Base-by-base conservation (phyloP, 2,329 filamentous ascomycete species). In the Aspergillus hiratsukae region DNA sequence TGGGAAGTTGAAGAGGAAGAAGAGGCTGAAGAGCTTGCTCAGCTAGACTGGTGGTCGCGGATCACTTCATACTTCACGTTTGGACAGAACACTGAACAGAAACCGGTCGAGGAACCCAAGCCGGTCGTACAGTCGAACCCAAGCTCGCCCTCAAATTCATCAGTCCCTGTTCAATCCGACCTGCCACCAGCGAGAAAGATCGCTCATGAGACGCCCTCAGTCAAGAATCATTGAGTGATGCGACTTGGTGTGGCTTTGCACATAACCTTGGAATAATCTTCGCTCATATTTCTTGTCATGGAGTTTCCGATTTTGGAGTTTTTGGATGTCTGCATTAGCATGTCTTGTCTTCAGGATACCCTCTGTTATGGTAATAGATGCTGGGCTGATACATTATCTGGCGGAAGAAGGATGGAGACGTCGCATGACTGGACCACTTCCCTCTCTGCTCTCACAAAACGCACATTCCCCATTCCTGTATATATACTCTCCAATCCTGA, bases 1-100 rank as follows among this genome's bases (percentile, higher is more conserved):
- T 76, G 73, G 66, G 72, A 76, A 52, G 61, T 64, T 9, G 63
- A 67, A 48, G 63, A 69, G 28, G 65, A 71, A 9, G 64, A 72
- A 21, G 64, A 68, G 31, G 61, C 59, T 17, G 60, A 67, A 28
- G 61, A 65, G 21, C 56, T 64, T 4, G 61, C 70, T 43, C 58
- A 68, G 28, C 58, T 66, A 21, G 66, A 67, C 29, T 74, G 69
- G 71, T 63, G 72, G 56, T 66, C 73, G 3, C 64, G 63, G 3
- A 61, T 76, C 29, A 56, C 63, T 11, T 72, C 74, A 1, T 72
- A 69, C 29, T 54, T 76, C 21, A 64, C 70, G 10, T 66, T 66
- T 54, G 61, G 61, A 3, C 60, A 62, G 45, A 63, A 51, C 17
- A 28, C 55, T 17, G 58, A 64, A 29, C 57, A 56, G 9, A 52